Evolutionary conservation across 768 basidiomycete genomes (phyloP).

Genomic region (Chiua virens): DNA sequence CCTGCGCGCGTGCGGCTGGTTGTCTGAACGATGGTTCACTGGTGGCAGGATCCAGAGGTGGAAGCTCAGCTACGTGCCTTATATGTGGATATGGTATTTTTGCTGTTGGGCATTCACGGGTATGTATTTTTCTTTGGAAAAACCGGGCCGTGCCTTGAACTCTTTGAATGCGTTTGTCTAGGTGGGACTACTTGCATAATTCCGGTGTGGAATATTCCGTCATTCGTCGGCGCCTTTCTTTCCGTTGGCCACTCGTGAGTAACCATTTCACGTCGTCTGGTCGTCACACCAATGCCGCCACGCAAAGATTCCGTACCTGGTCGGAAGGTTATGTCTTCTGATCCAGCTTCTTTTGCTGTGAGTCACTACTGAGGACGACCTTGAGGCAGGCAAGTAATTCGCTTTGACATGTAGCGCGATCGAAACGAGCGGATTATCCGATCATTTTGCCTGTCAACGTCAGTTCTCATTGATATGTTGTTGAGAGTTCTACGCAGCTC

Average conservation of each 20-base stretch:
- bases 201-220: conserved; percentile 22
- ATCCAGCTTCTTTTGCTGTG: conserved; percentile 1
- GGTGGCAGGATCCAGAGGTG: conserved; percentile 16
- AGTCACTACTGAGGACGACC: neutral
- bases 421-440: neutral
- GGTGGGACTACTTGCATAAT: conserved; percentile 26
- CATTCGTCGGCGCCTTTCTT: conserved; percentile 16
- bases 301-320: conserved; percentile 14
- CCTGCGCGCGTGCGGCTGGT: neutral
- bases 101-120: conserved; percentile 20
- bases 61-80: neutral
- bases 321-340: conserved; percentile 6
- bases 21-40: conserved; percentile 15
- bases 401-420: conserved; percentile 4
- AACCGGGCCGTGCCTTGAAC: no score
- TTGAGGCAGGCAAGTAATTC: neutral
- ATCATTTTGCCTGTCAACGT: conserved; percentile 3
- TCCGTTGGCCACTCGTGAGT: conserved; percentile 28
- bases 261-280: neutral
- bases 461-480: neutral
- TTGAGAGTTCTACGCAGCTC: neutral
- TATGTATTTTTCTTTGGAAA: neutral
- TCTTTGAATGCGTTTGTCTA: neutral
- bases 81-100: conserved; percentile 4
- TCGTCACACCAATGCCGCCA: neutral